Evolutionary conservation across 768 basidiomycete species (phyloP).

Genomic region (Kwoniella sp.): DNA sequence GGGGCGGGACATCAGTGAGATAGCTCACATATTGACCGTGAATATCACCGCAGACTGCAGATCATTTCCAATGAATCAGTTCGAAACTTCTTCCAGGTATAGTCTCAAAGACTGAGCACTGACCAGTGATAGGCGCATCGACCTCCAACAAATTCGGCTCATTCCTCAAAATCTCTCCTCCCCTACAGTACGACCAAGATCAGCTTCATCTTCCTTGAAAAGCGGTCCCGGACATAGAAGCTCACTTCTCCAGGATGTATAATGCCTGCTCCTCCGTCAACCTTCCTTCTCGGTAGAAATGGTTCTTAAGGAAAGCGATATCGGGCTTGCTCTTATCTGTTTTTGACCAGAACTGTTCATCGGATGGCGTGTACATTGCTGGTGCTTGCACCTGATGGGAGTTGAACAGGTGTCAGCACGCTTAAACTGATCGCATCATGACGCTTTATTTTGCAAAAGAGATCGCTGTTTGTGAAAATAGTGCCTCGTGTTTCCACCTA

Average conservation of each 20-base stretch:
- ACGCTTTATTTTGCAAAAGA: not conserved
- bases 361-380: conserved; percentile 86
- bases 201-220: conserved; percentile 9
- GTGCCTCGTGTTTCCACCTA: too few species aligned
- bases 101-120: conserved; percentile 53
- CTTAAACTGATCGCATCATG: too few species aligned
- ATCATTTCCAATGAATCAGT: not conserved
- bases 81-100: conserved; percentile 30
- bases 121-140: conserved; percentile 96
- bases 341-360: conserved; percentile 86
- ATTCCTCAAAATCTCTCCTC: conserved; percentile 71
- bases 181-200: conserved; percentile 28
- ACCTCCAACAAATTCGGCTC: conserved; percentile 92
- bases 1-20: conserved; percentile 1
- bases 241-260: conserved; percentile 78
- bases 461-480: too few species aligned
- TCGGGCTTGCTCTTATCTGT: conserved; percentile 88
- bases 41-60: conserved; percentile 89
- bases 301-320: conserved; percentile 95
- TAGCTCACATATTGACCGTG: conserved; percentile 91
- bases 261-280: conserved; percentile 92
- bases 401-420: not conserved
- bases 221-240: conserved; percentile 7
- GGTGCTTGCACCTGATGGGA: conserved; percentile 86
- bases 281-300: conserved; percentile 95